Base-by-base conservation (phyloP, 768 basidiomycete genomes). In the Leccinum pellstonianum region DNA sequence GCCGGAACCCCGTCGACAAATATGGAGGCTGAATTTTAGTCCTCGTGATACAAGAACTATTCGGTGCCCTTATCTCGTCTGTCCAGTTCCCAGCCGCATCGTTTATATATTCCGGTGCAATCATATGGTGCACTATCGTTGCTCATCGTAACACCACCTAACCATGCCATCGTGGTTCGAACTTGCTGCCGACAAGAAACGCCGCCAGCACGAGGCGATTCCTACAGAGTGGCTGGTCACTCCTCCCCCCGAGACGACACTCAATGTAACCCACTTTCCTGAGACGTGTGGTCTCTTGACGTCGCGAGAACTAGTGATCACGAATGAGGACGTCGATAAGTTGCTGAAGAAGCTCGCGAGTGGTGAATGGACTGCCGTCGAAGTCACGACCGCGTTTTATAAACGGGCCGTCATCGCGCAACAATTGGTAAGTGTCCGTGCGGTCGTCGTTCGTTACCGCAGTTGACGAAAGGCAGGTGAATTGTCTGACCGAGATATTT, bases 401-500 rank as follows among this genome's bases (percentile, higher is more conserved):
- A 91, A 92, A 72, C 77, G 90, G 47, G 92, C 92, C 0, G 80
- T 90, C 48, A 72, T 94, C 48, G 91, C 91, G 3, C 91, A 94
- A 50, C 90, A 92, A 64, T 69, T 92, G 11, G 89, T 90, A 56
- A 67, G 81, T 10, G n/a, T 43, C 2, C 9, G 8, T n/a, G 12
- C 19, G 27, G 31, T 12, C 50, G 25, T 38, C 5, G 7, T 54
- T 25, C 1, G 14, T 59, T 35, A 31, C 37, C 4, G 14, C 43
- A 5, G 17, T 29, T 56, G 23, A 62, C 11, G 9, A 29, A 31
- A 27, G 23, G 23, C 65, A 91, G 89, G 85, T 84, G 5, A 92
- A 92, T 64, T 93, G 92, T 68, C 68, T 93, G 38, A 93, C 91
- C 0, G 91, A 93, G 70, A 85, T 91, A n/a, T 91, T 90, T 64